Base-by-base conservation (phyloP, 1,284 basidiomycete genomes). In the Earliella scabrosa region DNA sequence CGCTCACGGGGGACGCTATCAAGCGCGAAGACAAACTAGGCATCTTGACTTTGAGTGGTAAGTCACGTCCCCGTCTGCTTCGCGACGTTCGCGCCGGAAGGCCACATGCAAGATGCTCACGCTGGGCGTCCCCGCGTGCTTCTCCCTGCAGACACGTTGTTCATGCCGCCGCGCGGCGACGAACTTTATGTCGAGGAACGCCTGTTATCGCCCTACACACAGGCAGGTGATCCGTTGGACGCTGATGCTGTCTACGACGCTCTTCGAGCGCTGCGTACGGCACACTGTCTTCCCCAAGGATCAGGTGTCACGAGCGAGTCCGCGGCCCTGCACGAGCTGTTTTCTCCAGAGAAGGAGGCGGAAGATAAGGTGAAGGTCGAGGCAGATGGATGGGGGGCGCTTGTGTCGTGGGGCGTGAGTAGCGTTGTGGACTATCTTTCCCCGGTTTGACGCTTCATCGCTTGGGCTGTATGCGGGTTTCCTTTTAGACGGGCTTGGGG, bases 1-100 rank as follows among this genome's bases (percentile, higher is more conserved):
- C 63, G 45, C 61, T 56, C 46, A 60, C 70, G 32, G 63, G 63
- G 35, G 65, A 76, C 43, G 67, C 74, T 20, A 80, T 82, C 61
- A 68, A 71, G 59, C 67, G 66, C 27, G 81, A 82, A 61, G 80
- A 82, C 66, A 79, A 81, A 70, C 60, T 80, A 54, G 81, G 81
- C 32, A 71, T 81, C 35, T 66, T 82, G 54, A 72, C 75, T 48
- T 63, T 82, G 26, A 69, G 79, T 46, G 52, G 60, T 82, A 62
- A 31, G 63, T 60, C 21, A 29, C 21, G 14, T 18, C 39, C 18
- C 20, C 47, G 6, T 10, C 23, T 29, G 47, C 44, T 51, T 46
- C 35, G 21, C 26, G 49, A 45, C 41, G 36, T 56, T 50, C 49
- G n/a, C n/a, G n/a, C n/a, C n/a, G 39, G 23, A 23, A n/a, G 21